These are phyloP conservation scores for Diaporthe caulivora DNA, from an alignment of 2,329 filamentous ascomycete species.

Conservation along the genomic window DNA sequence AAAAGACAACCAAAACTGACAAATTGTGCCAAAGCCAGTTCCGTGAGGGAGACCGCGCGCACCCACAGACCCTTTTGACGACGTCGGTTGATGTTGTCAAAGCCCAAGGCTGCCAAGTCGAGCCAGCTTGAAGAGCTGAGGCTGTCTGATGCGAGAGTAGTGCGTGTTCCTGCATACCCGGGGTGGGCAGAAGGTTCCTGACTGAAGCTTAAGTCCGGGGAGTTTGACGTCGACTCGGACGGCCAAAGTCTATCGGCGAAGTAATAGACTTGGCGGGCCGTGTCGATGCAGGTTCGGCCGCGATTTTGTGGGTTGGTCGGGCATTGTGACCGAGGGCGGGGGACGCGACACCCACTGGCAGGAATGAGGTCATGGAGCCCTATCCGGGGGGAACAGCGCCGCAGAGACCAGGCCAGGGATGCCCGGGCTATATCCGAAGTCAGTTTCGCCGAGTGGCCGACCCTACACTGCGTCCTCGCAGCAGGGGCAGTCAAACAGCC, in stretches of 20 bases:
- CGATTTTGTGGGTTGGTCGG: not conserved
- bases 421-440: constrained; percentile 13
- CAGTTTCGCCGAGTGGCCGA: constrained; percentile 11
- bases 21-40: constrained; percentile 7
- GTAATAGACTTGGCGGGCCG: constrained; percentile 9
- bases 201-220: constrained; percentile 13
- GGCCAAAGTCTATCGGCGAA: not conserved
- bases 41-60: constrained; percentile 15
- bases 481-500: constrained; percentile 29
- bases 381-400: too few species aligned
- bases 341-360: not conserved
- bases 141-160: not conserved
- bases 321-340: constrained; percentile 1
- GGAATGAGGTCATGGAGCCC: constrained; percentile 7
- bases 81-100: constrained; percentile 5
- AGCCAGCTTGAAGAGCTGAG: not conserved
- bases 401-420: constrained; percentile 12
- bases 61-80: constrained; percentile 22
- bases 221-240: not conserved
- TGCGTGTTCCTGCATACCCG: not conserved
- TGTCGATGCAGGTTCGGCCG: constrained; percentile 17
- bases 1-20: constrained; percentile 5
- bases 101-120: not conserved
- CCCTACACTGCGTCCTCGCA: constrained; percentile 36
- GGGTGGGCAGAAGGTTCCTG: constrained; percentile 11